Evolutionary conservation across 2,329 filamentous ascomycete genomes (phyloP).

Genomic region (Tolypocladium cylindrosporum): DNA sequence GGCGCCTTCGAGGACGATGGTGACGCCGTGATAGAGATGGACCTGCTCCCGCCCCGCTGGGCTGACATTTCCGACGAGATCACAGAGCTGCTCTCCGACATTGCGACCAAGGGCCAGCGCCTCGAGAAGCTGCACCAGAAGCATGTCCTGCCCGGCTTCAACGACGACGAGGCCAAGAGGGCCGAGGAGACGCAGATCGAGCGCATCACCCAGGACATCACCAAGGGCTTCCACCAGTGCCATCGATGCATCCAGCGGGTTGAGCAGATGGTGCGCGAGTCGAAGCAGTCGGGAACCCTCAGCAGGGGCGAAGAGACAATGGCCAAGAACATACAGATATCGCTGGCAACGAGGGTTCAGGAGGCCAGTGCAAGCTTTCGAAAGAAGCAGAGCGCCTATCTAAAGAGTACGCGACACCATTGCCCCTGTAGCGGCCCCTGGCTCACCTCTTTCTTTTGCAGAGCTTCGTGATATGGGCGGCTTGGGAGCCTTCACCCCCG

Average conservation of each 20-base stretch:
- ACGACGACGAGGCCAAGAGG: slow-evolving; percentile 83
- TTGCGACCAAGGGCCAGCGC: slow-evolving; percentile 72
- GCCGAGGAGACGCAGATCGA: slow-evolving; percentile 88
- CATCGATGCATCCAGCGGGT: slow-evolving; percentile 82
- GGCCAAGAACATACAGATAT: slow-evolving; percentile 93
- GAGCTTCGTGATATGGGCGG: slow-evolving; percentile 67
- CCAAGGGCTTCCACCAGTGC: slow-evolving; percentile 78
- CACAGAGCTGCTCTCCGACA: slow-evolving; percentile 67
- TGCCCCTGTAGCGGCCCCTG: slow-evolving; percentile 6
- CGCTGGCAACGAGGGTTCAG: slow-evolving; percentile 77
- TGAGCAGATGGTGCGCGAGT: slow-evolving; percentile 76
- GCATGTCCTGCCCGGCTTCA: slow-evolving; percentile 91
- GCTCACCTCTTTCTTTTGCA: slow-evolving; percentile 20
- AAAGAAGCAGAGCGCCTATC: slow-evolving; percentile 93
- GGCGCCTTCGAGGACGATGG: slow-evolving; percentile 75
- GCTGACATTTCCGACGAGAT: slow-evolving; percentile 93
- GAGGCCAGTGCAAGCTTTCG: slow-evolving; percentile 86
- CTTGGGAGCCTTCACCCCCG: slow-evolving; percentile 35
- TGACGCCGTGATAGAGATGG: slow-evolving; percentile 97
- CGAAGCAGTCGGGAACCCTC: slow-evolving; percentile 61
- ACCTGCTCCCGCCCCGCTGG: slow-evolving; percentile 89
- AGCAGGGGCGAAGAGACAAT: slow-evolving; percentile 84
- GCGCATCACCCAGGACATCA: slow-evolving; percentile 80
- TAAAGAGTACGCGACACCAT: slow-evolving; percentile 60
- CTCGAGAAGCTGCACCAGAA: slow-evolving; percentile 94